Evolutionary conservation across 2,329 filamentous ascomycete genomes (phyloP).

Genomic region (Rugonectria rugulosa): DNA sequence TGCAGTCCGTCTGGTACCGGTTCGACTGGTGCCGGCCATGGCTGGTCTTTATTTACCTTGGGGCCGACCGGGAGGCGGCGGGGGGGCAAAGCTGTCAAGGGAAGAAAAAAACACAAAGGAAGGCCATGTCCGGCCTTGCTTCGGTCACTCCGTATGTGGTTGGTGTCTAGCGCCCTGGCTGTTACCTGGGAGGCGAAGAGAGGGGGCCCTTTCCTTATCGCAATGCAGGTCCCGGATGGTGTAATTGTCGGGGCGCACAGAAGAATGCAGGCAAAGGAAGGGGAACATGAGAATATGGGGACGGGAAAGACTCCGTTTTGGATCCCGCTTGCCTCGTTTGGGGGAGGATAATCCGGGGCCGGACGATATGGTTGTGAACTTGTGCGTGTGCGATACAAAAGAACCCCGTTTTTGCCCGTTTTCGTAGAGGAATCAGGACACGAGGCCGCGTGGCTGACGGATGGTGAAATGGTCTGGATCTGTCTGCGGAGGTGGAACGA

Average conservation of each 20-base stretch:
- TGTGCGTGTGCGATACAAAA: neutral
- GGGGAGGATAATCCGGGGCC: constrained; percentile 2
- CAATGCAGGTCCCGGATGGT: constrained; percentile 13
- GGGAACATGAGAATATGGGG: neutral
- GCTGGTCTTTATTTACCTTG: neutral
- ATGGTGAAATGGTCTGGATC: neutral
- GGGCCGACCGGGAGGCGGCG: constrained; percentile 6
- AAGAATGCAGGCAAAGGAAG: too few species aligned
- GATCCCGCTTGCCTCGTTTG: constrained; percentile 13
- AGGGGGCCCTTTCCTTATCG: constrained; percentile 16
- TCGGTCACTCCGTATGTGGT: neutral
- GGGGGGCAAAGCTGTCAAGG: too few species aligned
- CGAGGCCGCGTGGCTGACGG: constrained; percentile 9
- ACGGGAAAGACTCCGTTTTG: constrained; percentile 4
- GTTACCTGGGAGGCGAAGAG: too few species aligned
- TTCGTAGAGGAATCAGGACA: neutral
- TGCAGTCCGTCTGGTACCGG: neutral
- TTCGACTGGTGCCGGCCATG: neutral
- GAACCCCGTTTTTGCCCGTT: constrained; percentile 10
- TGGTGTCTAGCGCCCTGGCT: constrained; percentile 9
- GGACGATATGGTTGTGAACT: too few species aligned
- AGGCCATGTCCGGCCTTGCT: neutral
- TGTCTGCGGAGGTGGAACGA: neutral
- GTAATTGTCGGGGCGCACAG: too few species aligned
- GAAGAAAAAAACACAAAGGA: too few species aligned